Evolutionary conservation across 257 asterid genomes (phyloP).

Genomic region (Penstemon davidsonii): DNA sequence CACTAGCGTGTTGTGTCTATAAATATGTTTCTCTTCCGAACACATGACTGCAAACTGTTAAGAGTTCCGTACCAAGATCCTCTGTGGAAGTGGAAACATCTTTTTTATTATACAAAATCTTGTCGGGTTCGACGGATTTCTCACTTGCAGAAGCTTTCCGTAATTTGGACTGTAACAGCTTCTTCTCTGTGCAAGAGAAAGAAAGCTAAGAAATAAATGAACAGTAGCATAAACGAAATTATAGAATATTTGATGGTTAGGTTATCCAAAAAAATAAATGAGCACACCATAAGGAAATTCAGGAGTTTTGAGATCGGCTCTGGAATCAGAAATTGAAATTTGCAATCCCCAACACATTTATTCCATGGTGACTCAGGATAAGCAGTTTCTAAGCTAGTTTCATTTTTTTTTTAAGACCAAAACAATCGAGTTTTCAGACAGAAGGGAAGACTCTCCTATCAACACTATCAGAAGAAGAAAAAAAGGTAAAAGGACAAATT

Average conservation of each 20-base stretch:
- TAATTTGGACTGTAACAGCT: conserved; percentile 75
- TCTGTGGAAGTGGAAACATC: conserved; percentile 87
- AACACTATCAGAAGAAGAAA: conserved; percentile 1
- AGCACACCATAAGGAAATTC: neutral
- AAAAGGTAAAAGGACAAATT: neutral
- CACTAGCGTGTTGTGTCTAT: conserved; percentile 16
- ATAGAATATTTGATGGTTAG: neutral
- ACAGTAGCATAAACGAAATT: conserved; percentile 6
- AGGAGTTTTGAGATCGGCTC: neutral
- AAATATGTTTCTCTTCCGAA: neutral
- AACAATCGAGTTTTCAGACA: neutral
- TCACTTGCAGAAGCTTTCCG: conserved; percentile 73
- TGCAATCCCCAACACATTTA: conserved; percentile 11
- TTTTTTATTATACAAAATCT: conserved; percentile 44
- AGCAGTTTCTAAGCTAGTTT: conserved; percentile 17
- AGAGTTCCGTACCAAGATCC: conserved; percentile 69
- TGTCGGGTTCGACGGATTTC: conserved; percentile 50
- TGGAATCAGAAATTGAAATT: conserved; percentile 4
- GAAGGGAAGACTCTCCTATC: conserved; percentile 1
- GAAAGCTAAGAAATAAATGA: conserved; percentile 17
- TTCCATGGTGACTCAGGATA: conserved; percentile 12
- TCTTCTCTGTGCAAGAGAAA: conserved; percentile 69
- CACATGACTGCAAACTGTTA: neutral
- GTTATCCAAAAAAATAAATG: neutral
- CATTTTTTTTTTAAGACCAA: conserved; percentile 13